Conservation (phyloP, 257 asterid species). For the Nemophila menziesii region DNA sequence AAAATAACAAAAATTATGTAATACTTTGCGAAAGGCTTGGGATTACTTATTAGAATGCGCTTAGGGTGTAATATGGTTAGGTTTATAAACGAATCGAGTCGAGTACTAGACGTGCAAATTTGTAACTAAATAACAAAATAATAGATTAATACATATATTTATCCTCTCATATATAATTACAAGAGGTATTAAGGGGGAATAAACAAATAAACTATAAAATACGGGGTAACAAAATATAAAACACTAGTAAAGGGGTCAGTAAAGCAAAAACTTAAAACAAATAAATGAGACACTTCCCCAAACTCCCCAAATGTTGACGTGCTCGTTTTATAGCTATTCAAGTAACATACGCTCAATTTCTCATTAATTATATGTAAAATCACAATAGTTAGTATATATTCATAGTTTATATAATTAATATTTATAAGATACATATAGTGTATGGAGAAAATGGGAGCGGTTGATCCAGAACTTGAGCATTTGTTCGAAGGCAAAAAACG, state of each 20-base stretch:
- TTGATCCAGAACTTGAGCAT: conserved; percentile 51
- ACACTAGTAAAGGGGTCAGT: neutral
- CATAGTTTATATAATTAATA: neutral
- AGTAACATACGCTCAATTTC: neutral
- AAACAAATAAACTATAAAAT: neutral
- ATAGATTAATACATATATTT: too few species aligned
- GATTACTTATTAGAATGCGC: too few species aligned
- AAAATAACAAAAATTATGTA: too few species aligned
- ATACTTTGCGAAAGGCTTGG: too few species aligned
- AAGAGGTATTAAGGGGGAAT: neutral
- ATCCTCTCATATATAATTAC: too few species aligned
- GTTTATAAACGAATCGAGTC: too few species aligned
- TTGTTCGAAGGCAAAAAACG: conserved; percentile 59
- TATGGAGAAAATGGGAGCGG: conserved; percentile 53
- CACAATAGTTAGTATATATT: neutral
- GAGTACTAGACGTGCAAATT: too few species aligned
- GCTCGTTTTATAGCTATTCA: conserved; percentile 1
- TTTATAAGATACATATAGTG: neutral
- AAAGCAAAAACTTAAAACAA: neutral
- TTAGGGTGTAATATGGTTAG: too few species aligned
- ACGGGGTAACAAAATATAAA: neutral
- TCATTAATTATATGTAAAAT: neutral
- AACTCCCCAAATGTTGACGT: neutral
- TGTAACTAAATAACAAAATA: too few species aligned
- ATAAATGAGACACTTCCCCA: neutral